Base-by-base conservation (phyloP, 2,329 filamentous ascomycete species). In the Fonsecaea erecta region DNA sequence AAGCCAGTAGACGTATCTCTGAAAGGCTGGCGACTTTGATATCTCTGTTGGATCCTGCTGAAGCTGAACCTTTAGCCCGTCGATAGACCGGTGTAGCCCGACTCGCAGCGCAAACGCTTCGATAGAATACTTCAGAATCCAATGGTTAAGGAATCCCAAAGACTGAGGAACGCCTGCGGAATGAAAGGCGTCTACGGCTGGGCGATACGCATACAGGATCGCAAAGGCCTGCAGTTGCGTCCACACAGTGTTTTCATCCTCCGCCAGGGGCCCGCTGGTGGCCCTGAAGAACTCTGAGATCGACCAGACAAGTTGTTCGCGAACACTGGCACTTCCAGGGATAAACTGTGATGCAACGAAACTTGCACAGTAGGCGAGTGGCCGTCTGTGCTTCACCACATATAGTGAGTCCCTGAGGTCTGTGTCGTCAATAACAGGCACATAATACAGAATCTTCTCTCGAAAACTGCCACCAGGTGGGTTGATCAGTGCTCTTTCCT, bases 281-380 rank as follows among this genome's bases (percentile, higher is more conserved):
- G 90, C 89, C 69, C 92, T 88, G 71, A 98, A 94, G 78, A 98
- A 99, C 43, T 87, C 87, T 63, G 84, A 82, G 89, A 98, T 93
- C 76, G 96, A 90, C 37, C 88, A 84, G 12, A 56, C 28, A 7
- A 64, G 56, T 28, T 54, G 62, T 37, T 53, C 28, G 24, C 62
- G 62, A 9, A 60, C 34, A 28, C 28, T 60, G 32, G 62, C 21
- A 48, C 62, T 55, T 46, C 56, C 62, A 46, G 56, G 35, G 21
- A 60, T 60, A 40, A 60, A 64, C 24, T 60, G 62, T 8, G 55
- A 55, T 12, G 62, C 62, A 5, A 64, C 37, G 40, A 60, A 64
- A 55, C 56, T 40, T 26, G 62, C 51, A 34, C 62, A 60, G 51
- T 64, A 60, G 14, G 62, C 56, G 16, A 64, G 34, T 32, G 55